Evolutionary conservation across 78 protist genomes (phyloP).

Genomic region (Mantamonas sphyraenae): DNA sequence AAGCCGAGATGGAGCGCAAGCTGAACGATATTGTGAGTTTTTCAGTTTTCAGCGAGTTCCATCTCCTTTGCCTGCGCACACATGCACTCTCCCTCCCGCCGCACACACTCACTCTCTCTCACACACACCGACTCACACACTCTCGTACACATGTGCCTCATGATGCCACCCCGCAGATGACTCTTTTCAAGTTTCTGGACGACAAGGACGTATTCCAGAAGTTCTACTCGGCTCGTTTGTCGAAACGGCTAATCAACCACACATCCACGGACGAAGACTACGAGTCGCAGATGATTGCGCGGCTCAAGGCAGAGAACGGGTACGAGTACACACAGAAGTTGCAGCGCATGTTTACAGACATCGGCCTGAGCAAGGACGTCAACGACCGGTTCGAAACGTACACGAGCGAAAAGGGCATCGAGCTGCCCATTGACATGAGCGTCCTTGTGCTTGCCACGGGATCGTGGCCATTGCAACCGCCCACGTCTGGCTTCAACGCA

Average conservation of each 20-base stretch:
- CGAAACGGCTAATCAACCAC: slow-evolving; percentile 46
- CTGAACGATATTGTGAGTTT: no score
- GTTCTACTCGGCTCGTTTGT: slow-evolving; percentile 53
- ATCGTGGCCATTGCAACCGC: slow-evolving; percentile 73
- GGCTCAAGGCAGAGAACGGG: slow-evolving; percentile 61
- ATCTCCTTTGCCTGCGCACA: no score
- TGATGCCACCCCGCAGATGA: slow-evolving; percentile 43
- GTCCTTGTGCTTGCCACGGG: slow-evolving; percentile 60
- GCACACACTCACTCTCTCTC: no score
- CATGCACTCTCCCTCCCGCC: no score
- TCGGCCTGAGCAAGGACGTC: slow-evolving; percentile 42
- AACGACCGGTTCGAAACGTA: slow-evolving; percentile 36
- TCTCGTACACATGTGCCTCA: no score
- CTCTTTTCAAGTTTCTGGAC: slow-evolving; percentile 60
- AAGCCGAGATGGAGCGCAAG: no score
- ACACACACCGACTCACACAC: no score
- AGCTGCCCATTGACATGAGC: slow-evolving; percentile 36
- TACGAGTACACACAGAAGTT: slow-evolving; percentile 54
- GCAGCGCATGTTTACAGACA: slow-evolving; percentile 66
- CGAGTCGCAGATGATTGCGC: slow-evolving; percentile 47
- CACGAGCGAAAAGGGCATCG: background rate
- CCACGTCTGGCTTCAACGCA: slow-evolving; percentile 34
- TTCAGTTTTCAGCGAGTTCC: no score
- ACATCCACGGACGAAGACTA: slow-evolving; percentile 62
- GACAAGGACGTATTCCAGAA: slow-evolving; percentile 75